These are phyloP conservation scores for Leucocoprinus sp. DNA, from an alignment of 768 basidiomycete species.

Conservation along the genomic window DNA sequence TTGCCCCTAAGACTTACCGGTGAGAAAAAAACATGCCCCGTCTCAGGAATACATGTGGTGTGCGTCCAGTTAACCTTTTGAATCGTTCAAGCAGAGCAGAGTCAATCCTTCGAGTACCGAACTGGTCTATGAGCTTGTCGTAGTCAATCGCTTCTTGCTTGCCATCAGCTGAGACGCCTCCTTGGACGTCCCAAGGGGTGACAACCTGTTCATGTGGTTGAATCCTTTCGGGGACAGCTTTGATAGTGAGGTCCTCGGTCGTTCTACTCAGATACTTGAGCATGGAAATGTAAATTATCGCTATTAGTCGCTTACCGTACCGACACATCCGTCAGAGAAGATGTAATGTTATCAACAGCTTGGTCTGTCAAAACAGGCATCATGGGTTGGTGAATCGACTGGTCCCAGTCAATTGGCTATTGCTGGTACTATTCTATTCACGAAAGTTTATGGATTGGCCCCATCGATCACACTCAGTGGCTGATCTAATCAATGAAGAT, in stretches of 20 bases:
- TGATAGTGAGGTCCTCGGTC: background rate
- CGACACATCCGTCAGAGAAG: background rate
- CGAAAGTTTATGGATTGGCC: background rate
- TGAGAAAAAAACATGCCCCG: slow-evolving; percentile 98
- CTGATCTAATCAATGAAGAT: slow-evolving; percentile 1
- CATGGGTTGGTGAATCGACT: too few relatives aligned
- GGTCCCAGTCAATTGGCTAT: background rate
- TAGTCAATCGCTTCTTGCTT: slow-evolving; percentile 94
- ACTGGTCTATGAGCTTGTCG: slow-evolving; percentile 89
- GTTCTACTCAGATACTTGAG: background rate
- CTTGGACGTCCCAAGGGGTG: slow-evolving; percentile 98
- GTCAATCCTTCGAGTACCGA: slow-evolving; percentile 84
- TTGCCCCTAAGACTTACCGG: slow-evolving; percentile 45
- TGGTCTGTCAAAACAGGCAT: too few relatives aligned
- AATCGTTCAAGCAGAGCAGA: slow-evolving; percentile 75
- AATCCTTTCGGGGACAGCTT: slow-evolving; percentile 10
- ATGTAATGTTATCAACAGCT: background rate
- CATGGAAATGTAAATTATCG: background rate
- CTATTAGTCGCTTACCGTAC: background rate
- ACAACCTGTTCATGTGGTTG: slow-evolving; percentile 59
- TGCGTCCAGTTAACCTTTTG: slow-evolving; percentile 81
- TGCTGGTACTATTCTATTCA: slow-evolving; percentile 1
- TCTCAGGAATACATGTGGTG: slow-evolving; percentile 81
- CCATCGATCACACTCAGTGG: slow-evolving; percentile 2
- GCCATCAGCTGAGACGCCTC: slow-evolving; percentile 80